Percentiles rank a stretch among this genome's conserved stretches.
These are phyloP conservation scores for Saturnispora diversa DNA, from an alignment of 805 yeast genomes.

Conservation along the genomic window DNA sequence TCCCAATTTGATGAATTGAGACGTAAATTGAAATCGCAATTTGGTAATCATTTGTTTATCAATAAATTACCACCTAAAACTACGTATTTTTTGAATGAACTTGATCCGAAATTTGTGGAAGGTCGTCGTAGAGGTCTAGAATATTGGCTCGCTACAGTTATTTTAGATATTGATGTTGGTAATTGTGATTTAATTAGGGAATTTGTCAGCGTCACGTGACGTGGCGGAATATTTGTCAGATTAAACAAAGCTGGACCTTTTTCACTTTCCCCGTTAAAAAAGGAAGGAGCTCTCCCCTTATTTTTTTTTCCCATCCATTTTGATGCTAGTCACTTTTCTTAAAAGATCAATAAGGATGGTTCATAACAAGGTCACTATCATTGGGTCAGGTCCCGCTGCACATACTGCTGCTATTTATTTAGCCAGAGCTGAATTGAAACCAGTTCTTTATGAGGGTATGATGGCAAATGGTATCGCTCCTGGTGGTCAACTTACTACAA, in stretches of 20 bases:
- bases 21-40: conserved; percentile 28
- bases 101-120: conserved; percentile 39
- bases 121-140: conserved; percentile 50
- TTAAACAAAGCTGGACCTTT: not conserved
- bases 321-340: not conserved
- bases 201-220: conserved; percentile 28
- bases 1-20: conserved; percentile 53
- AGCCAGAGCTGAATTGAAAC: conserved; percentile 93
- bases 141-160: conserved; percentile 47
- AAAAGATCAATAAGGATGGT: conserved; percentile 42
- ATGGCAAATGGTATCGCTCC: conserved; percentile 97
- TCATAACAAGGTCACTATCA: conserved; percentile 77
- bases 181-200: conserved; percentile 32
- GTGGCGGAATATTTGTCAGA: not conserved
- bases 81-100: conserved; percentile 21
- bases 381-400: conserved; percentile 99
- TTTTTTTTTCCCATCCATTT: not conserved
- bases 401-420: conserved; percentile 98
- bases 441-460: conserved; percentile 91
- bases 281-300: not conserved
- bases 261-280: no score
- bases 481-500: conserved; percentile 97
- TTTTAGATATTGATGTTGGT: conserved; percentile 40
- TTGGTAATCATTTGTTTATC: conserved; percentile 33
- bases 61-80: conserved; percentile 49